Conservation (phyloP, 176 grass and related monocot species). For the Aegilops speltoides region DNA sequence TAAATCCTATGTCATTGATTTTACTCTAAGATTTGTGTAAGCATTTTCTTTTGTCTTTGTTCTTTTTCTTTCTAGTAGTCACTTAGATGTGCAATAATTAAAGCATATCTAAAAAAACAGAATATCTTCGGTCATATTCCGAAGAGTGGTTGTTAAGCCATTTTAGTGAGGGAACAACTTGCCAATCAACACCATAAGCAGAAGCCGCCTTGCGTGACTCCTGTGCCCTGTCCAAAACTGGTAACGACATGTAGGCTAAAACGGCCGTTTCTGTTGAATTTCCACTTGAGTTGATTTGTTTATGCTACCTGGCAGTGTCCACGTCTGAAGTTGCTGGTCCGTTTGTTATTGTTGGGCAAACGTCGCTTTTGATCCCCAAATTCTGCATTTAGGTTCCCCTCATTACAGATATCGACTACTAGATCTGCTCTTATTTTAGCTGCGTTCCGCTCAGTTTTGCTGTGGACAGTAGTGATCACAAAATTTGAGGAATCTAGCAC, state of each 20-base stretch:
- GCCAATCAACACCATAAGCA: neutral
- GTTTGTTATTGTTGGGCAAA: neutral
- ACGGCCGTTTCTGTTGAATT: neutral
- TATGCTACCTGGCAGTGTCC: neutral
- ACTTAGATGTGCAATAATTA: too few species aligned
- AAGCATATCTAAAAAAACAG: too few species aligned
- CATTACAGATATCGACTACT: neutral
- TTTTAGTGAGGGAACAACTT: conserved; percentile 11
- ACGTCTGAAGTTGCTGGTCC: neutral
- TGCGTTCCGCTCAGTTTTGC: neutral
- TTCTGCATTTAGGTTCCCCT: neutral
- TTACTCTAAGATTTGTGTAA: too few species aligned
- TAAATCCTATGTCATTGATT: too few species aligned
- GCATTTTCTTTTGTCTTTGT: too few species aligned
- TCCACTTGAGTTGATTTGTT: neutral
- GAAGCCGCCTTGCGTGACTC: neutral
- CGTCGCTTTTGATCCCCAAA: neutral
- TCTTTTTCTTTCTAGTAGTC: too few species aligned
- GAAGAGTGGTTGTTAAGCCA: neutral
- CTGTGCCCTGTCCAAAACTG: neutral
- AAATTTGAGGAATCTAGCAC: neutral
- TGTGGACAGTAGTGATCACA: neutral
- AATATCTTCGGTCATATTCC: too few species aligned
- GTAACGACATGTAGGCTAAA: neutral
- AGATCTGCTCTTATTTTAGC: neutral